These are phyloP conservation scores for Trichoderma oligosporum DNA, from an alignment of 2,329 filamentous ascomycete genomes.

Conservation along the genomic window DNA sequence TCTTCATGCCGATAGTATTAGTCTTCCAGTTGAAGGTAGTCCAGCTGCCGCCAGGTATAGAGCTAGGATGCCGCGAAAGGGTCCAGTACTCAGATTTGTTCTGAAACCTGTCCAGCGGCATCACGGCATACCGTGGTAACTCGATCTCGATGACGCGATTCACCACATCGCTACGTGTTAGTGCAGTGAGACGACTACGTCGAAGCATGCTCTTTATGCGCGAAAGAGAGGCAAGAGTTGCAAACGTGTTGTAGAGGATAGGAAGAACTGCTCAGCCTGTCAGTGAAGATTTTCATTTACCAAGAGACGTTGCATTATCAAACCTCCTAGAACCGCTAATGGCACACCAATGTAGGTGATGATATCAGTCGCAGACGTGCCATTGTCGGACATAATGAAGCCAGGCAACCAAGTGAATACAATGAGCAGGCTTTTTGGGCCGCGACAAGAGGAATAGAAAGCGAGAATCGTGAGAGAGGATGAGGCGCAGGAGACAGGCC, in stretches of 20 bases:
- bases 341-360: constrained; percentile 57
- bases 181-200: constrained; percentile 53
- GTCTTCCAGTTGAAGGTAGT: constrained; percentile 63
- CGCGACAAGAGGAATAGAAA: neutral
- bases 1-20: constrained; percentile 58
- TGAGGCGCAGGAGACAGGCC: neutral
- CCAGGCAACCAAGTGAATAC: neutral
- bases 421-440: neutral
- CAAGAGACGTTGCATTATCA: constrained; percentile 8
- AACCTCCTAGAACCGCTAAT: constrained; percentile 52
- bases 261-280: constrained; percentile 46
- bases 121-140: constrained; percentile 60
- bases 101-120: constrained; percentile 53
- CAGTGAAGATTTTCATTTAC: neutral
- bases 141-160: constrained; percentile 65
- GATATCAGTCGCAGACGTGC: constrained; percentile 42
- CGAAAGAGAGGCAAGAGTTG: constrained; percentile 56
- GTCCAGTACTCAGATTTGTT: constrained; percentile 57
- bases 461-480: neutral
- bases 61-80: constrained; percentile 47
- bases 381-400: constrained; percentile 31
- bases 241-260: constrained; percentile 62
- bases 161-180: constrained; percentile 61
- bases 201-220: constrained; percentile 57
- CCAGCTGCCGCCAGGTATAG: constrained; percentile 59